phyloP scores from a whole-genome alignment of 495 filamentous ascomycete species.

The Astrothelium macrocarpum region DNA sequence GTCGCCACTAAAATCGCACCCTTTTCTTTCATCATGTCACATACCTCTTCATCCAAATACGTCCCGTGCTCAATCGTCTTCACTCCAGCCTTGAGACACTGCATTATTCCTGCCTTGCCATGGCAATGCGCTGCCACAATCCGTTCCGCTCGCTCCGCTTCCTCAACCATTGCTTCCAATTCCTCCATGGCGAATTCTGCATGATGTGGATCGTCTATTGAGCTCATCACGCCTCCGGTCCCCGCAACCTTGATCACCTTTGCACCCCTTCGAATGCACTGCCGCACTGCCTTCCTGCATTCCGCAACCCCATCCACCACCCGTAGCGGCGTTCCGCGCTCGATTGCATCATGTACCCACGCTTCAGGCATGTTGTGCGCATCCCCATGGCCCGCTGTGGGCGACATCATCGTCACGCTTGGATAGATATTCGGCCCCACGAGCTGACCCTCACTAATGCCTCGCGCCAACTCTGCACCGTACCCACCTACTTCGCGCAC shows the following conservation, averaged over 20 bases:
- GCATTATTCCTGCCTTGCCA: slow-evolving; percentile 18
- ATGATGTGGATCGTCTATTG: slow-evolving; percentile 14
- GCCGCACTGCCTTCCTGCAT: slow-evolving; percentile 19
- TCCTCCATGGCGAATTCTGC: slow-evolving; percentile 18
- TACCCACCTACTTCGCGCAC: slow-evolving; percentile 11
- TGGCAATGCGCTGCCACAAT: slow-evolving; percentile 20
- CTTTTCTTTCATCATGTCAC: slow-evolving; percentile 20
- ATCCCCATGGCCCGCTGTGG: slow-evolving; percentile 16
- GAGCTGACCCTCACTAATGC: slow-evolving; percentile 10
- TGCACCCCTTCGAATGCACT: slow-evolving; percentile 20
- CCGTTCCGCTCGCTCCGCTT: slow-evolving; percentile 13
- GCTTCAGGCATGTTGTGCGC: slow-evolving; percentile 7
- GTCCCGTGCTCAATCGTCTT: slow-evolving; percentile 22
- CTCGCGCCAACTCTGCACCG: slow-evolving; percentile 11
- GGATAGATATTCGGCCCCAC: slow-evolving; percentile 18
- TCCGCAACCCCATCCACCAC: slow-evolving; percentile 16
- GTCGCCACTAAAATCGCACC: slow-evolving; percentile 17
- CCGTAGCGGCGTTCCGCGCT: slow-evolving; percentile 5
- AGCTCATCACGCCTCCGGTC: slow-evolving; percentile 15
- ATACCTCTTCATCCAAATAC: slow-evolving; percentile 17
- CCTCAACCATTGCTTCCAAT: slow-evolving; percentile 18
- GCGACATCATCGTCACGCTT: slow-evolving; percentile 5
- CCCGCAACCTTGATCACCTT: slow-evolving; percentile 20
- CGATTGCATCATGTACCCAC: slow-evolving; percentile 11
- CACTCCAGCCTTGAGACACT: slow-evolving; percentile 12